Evolutionary conservation across 177 flowering plant genomes (phyloP).

Genomic region (Tripterygium wilfordii): DNA sequence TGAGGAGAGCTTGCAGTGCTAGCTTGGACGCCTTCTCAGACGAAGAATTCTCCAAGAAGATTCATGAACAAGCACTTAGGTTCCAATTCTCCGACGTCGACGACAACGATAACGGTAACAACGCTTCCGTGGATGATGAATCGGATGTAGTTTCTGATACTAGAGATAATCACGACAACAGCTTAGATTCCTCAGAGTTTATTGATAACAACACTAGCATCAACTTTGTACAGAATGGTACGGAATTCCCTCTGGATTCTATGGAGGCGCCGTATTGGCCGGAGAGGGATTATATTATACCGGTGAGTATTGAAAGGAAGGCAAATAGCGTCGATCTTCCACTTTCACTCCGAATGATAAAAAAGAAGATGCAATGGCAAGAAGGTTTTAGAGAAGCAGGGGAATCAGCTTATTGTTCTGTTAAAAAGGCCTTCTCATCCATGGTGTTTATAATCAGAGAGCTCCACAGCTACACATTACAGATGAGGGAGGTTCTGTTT

Average conservation of each 20-base stretch:
- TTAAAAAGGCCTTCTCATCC: conserved; percentile 79
- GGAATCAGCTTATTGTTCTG: conserved; percentile 69
- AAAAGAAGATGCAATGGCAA: conserved; percentile 58
- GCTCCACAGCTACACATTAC: conserved; percentile 67
- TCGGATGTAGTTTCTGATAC: conserved; percentile 9
- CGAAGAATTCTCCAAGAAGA: conserved; percentile 52
- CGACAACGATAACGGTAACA: conserved; percentile 2
- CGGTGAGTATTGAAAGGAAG: conserved; percentile 56
- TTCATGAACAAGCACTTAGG: conserved; percentile 46
- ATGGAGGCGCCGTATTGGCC: conserved; percentile 37
- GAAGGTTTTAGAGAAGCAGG: conserved; percentile 52
- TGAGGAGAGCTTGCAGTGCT: conserved; percentile 45
- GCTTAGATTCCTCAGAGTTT: not conserved
- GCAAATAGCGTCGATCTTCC: conserved; percentile 86
- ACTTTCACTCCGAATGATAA: conserved; percentile 63
- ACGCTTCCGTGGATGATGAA: conserved; percentile 9
- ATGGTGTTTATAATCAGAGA: conserved; percentile 93
- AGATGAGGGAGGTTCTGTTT: conserved; percentile 56
- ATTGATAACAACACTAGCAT: no score
- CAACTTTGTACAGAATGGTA: no score
- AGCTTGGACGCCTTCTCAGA: conserved; percentile 58
- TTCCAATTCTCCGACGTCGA: conserved; percentile 38
- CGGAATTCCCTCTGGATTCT: not conserved
- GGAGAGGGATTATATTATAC: conserved; percentile 28
- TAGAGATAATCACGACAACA: conserved; percentile 1